phyloP scores from a whole-genome alignment of 169 alveolate species.

The Ichthyophthirius multifiliis region DNA sequence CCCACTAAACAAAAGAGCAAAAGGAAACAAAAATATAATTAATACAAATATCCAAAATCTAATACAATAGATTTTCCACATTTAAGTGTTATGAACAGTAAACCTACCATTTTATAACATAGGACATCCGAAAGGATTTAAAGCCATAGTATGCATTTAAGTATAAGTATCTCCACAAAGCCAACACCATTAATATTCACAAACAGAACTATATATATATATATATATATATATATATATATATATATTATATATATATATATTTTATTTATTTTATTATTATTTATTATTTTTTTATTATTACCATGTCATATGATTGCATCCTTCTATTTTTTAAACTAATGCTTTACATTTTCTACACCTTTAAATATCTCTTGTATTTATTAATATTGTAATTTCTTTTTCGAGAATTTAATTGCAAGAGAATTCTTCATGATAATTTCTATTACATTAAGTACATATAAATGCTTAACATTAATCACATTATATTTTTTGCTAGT shows the following conservation, averaged over 20 bases:
- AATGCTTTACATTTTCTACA: background rate
- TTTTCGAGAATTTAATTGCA: background rate
- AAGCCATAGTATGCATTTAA: background rate
- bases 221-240: background rate
- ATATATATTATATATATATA: background rate
- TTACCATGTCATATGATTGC: conserved; percentile 17
- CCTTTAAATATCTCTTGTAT: conserved; percentile 7
- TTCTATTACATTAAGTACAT: background rate
- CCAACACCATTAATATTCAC: conserved; percentile 14
- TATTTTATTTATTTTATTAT: background rate
- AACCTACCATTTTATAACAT: background rate
- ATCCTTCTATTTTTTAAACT: background rate
- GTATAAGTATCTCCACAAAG: conserved; percentile 7
- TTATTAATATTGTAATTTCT: background rate
- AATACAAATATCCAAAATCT: background rate
- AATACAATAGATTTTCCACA: background rate
- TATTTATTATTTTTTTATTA: background rate
- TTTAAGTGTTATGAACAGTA: background rate
- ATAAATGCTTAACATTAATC: background rate
- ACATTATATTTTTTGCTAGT: background rate
- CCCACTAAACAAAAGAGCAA: background rate
- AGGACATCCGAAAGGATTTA: conserved; percentile 16
- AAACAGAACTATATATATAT: background rate
- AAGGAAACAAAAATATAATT: background rate
- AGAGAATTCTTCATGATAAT: background rate